These are phyloP conservation scores for Colletotrichum sp. DNA, from an alignment of 2,329 filamentous ascomycete species.

Conservation along the genomic window DNA sequence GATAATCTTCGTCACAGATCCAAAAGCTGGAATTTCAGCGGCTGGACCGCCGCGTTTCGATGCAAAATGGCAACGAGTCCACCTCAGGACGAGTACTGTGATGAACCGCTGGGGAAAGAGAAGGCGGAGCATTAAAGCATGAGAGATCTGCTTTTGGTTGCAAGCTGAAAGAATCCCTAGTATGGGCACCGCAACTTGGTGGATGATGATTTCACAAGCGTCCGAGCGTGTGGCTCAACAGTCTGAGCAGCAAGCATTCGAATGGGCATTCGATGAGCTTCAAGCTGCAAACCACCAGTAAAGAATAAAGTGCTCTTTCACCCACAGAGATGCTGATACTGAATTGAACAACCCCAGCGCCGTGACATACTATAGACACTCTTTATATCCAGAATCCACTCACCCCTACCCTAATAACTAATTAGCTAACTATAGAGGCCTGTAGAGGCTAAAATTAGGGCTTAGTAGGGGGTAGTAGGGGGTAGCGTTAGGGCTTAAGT, in stretches of 20 bases:
- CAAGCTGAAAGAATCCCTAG: neutral
- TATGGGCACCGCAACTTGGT: neutral
- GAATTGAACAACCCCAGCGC: neutral
- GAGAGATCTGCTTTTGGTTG: neutral
- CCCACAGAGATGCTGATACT: neutral
- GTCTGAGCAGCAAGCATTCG: neutral
- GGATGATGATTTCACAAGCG: neutral
- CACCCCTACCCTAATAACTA: too few relatives aligned
- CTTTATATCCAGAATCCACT: too few relatives aligned
- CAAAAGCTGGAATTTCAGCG: neutral
- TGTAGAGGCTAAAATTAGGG: too few relatives aligned
- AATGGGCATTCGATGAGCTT: neutral
- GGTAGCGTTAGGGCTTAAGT: too few relatives aligned
- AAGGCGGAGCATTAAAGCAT: neutral
- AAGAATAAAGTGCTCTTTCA: neutral
- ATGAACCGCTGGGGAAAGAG: neutral
- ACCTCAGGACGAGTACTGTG: neutral
- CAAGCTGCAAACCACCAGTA: neutral
- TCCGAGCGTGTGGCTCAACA: neutral
- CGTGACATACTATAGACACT: too few relatives aligned
- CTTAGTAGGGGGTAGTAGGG: too few relatives aligned
- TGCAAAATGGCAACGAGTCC: neutral
- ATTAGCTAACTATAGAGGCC: too few relatives aligned
- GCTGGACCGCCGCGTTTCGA: neutral
- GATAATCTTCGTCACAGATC: neutral